Percentiles rank a stretch among this genome's conserved stretches.
Conservation (phyloP, 1,284 basidiomycete species). For the Rhodotorula sp. region DNA sequence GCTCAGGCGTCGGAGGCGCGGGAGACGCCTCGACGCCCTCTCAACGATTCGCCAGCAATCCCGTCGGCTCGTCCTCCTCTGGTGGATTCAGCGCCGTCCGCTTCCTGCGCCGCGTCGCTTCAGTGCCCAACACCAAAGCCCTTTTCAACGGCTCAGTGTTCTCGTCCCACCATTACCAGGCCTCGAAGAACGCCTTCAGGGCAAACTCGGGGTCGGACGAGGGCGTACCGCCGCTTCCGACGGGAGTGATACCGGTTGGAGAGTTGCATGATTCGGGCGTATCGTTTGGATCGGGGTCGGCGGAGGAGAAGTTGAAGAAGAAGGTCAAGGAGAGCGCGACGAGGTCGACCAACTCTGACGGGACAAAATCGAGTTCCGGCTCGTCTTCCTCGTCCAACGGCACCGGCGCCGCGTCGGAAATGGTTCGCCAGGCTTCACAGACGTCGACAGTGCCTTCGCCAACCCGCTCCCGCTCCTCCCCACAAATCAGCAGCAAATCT, state of each 20-base stretch:
- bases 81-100: slow-evolving; percentile 50
- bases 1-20: background rate
- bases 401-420: background rate
- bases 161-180: slow-evolving; percentile 50
- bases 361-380: slow-evolving; percentile 14
- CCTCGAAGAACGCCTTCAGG: slow-evolving; percentile 71
- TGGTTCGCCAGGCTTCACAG: slow-evolving; percentile 3
- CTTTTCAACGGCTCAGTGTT: slow-evolving; percentile 58
- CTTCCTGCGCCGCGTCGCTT: slow-evolving; percentile 90
- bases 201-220: slow-evolving; percentile 54
- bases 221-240: slow-evolving; percentile 35
- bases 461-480: slow-evolving; percentile 32
- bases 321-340: background rate
- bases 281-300: slow-evolving; percentile 18
- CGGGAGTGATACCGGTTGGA: slow-evolving; percentile 35
- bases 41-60: slow-evolving; percentile 16
- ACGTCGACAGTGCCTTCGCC: slow-evolving; percentile 15
- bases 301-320: background rate
- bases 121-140: slow-evolving; percentile 92
- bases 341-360: slow-evolving; percentile 26
- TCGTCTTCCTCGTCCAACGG: slow-evolving; percentile 12
- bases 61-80: background rate
- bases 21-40: slow-evolving; percentile 20
- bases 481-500: slow-evolving; percentile 15
- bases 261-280: slow-evolving; percentile 36